These are phyloP conservation scores for Eucalyptus marginata DNA, from an alignment of 345 rosid species.

Conservation along the genomic window DNA sequence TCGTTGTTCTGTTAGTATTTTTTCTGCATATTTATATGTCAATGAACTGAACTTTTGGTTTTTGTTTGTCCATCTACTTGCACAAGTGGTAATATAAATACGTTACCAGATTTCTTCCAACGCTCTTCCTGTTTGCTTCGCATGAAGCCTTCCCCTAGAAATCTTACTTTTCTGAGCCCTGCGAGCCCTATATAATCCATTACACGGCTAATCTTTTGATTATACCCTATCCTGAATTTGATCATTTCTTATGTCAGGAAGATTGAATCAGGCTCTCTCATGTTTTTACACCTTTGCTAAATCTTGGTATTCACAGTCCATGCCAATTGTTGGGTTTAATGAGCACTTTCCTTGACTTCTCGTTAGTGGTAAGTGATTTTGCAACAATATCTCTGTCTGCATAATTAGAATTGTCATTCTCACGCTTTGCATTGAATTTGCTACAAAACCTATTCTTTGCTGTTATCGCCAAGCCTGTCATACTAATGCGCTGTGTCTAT, in stretches of 20 bases:
- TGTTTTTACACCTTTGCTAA: not conserved
- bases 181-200: not conserved
- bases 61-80: not conserved
- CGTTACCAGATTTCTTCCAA: not conserved
- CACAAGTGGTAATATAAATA: not conserved
- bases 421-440: not conserved
- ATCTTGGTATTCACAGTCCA: not conserved
- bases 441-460: not conserved
- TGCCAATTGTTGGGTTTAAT: not conserved
- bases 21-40: not conserved
- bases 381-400: not conserved
- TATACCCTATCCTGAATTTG: not conserved
- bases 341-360: not conserved
- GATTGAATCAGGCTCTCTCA: not conserved
- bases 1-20: not conserved
- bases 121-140: not conserved
- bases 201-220: not conserved
- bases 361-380: not conserved
- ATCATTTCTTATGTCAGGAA: not conserved
- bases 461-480: not conserved
- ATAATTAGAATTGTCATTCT: not conserved
- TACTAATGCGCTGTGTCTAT: not conserved
- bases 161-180: not conserved
- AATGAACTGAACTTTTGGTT: not conserved
- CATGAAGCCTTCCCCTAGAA: not conserved